Base-by-base conservation (phyloP, 2,329 filamentous ascomycete genomes). In the Xylaria sp. region DNA sequence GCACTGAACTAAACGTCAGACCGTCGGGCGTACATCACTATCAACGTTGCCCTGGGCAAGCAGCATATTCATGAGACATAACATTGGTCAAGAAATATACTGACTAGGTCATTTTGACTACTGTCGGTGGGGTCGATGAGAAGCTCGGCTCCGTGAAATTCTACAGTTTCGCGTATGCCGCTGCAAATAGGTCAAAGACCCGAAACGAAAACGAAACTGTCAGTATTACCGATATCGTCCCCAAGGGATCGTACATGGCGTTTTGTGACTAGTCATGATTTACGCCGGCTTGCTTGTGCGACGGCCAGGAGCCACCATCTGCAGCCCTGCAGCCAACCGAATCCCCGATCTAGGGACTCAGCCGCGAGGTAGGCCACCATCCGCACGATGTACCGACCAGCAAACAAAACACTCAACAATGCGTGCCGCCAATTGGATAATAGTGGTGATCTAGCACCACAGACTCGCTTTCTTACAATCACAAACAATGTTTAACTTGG, bases 311-410 rank as follows among this genome's bases (percentile, higher is more conserved):
- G 57, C 54, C 53, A 57, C 43, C 38, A 53, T 55, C 52, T 60
- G 55, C 60, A 63, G 60, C 59, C 56, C 55, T 63, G 63, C 53
- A 58, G 48, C 35, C 17, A 60, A 43, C 43, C 63, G 38, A 48
- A 43, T 43, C 37, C 53, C 51, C 38, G 52, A 35, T 35, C 48
- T 19, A 38, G 23, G 19, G 27, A 48, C 21, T 46, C 43, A 51
- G 44, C 31, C 44, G 17, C 25, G 31, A 48, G 15, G 11, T 29
- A 60, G 25, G 15, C 9, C 37, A 27, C 21, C 23, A 41, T 44
- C 40, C 25, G 48, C 25, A 43, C 40, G 21, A 43, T 47, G 23
- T 47, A 41, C 35, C 31, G 9, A 37, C 31, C 25, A 25, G 13
- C 19, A 38, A n/a, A 23, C 29, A 43, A n/a, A 35, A 33, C 9